These are phyloP conservation scores for Rhynchospora breviuscula DNA, from an alignment of 176 grass and related monocot genomes.

Conservation along the genomic window DNA sequence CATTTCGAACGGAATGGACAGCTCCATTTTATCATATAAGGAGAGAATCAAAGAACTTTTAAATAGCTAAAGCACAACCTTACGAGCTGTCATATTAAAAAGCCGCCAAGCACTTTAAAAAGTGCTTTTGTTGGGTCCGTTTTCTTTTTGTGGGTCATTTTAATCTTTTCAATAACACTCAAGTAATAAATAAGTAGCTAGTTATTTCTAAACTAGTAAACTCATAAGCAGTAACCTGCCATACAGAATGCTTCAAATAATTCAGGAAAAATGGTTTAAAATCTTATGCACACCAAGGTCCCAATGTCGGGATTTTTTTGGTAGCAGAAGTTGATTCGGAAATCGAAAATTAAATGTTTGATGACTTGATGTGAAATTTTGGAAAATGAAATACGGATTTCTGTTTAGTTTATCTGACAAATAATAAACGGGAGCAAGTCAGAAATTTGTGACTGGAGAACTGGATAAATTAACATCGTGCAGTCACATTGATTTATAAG, in stretches of 20 bases:
- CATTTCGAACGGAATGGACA: not conserved
- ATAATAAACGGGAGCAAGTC: no score
- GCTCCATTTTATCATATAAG: not conserved
- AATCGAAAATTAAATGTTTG: not conserved
- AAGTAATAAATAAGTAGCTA: not conserved
- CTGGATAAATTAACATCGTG: no score
- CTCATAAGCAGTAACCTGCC: not conserved
- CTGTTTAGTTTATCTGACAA: no score
- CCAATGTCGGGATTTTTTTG: not conserved
- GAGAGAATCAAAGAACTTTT: not conserved
- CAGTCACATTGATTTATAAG: no score
- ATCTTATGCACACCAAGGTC: not conserved
- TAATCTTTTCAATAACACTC: not conserved
- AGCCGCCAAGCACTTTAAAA: not conserved
- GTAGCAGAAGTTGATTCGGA: not conserved
- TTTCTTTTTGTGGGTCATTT: not conserved
- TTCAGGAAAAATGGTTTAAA: not conserved
- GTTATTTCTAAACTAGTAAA: not conserved
- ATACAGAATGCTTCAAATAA: not conserved
- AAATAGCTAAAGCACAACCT: slow-evolving; percentile 13
- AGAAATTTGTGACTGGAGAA: no score
- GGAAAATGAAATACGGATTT: no score
- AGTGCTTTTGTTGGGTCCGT: not conserved
- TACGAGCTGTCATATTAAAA: not conserved
- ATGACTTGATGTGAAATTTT: no score